Evolutionary conservation across 2,329 filamentous ascomycete genomes (phyloP), one percentile per base, ranked within the genome.

Genomic region (Metarhizium anisopliae): DNA sequence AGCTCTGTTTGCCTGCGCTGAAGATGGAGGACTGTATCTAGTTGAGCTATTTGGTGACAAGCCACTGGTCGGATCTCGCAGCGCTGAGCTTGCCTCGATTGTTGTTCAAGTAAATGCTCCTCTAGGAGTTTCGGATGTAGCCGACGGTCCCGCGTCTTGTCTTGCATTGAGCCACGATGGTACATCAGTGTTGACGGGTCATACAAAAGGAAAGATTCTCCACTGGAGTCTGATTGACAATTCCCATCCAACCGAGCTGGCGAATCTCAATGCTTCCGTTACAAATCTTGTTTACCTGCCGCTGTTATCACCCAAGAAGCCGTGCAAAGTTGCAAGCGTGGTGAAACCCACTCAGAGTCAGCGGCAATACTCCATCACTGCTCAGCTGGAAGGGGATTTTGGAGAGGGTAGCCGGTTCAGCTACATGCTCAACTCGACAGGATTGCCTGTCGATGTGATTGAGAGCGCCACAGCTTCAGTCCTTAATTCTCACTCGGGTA

Each of bases 131-230:
- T 77, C 80, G 6, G 83, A 85, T 40, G 74, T 79, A 50, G 84
- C 90, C 53, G 78, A 63, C 20, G 89, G 89, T 13, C 77, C 82
- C 13, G 81, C 81, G 4, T 80, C 84, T 29, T 89, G 87, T 64
- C 67, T 96, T 56, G 80, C 81, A 20, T 72, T 95, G 54, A 92
- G 83, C 65, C 92, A 94, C 70, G 93, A 96, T 68, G 89, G 90
- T 30, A 91, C 86, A 47, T 81, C 78, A 7, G 74, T 96, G 25
- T 71, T 96, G 30, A 91, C 91, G 3, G 92, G 92, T 6, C 92
- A 97, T 66, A 75, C 81, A 18, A 87, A 81, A 62, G 93, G 93
- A 52, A 89, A 88, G 64, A 79, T 96, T 45, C 74, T 90, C 36
- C 78, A 81, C 54, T 97, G 93, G 93, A 89, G 90, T 67, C 78